Base-by-base conservation (phyloP, 108 stramenopile genomes). In the Stephanodiscus triporus region DNA sequence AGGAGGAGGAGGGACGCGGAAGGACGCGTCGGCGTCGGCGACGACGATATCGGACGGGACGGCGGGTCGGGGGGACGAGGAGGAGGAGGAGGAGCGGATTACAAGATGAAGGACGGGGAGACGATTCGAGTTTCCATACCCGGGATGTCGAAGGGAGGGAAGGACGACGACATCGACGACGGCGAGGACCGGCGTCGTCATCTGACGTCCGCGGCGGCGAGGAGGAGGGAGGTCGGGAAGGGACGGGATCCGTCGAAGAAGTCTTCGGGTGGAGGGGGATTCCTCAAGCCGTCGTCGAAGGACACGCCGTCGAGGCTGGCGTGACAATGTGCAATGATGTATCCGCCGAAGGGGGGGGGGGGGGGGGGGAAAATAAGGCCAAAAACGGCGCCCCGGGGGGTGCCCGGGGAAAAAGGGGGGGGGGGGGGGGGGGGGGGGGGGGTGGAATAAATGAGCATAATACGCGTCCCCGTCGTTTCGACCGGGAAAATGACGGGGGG, bases 81-180 rank as follows among this genome's bases (percentile, higher is more conserved):
- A 42, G 87, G 66, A 14, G 50, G 66, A 9, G 70, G 42, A 6
- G 74, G 72, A 36, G 87, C 88, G 66, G 94, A 96, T 85, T 94
- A 96, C 77, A 90, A 85, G 36, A 83, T 97, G 70, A 95, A 96
- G 80, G 94, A 96, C 55, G 98, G 98, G 27, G 89, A 95, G 71
- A 97, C 91, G 64, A 94, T 97, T 43, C 83, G 84, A 37, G 91
- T 95, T 27, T 80, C 70, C 10, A 85, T 90, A 60, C 55, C 67
- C 9, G 19, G 9, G 61, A 60, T n/a, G 40, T 54, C 36, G 80
- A 63, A n/a, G 80, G 59, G 36, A 75, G 68, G 55, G 40, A 40
- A 0, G 6, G 9, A 22, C 36, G n/a, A 42, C 17, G 36, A n/a
- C 36, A 20, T 6, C 36, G 20, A 63, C 55, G 20, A 56, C 49